Percentiles rank a stretch among this genome's conserved stretches.
Conservation (phyloP, 257 asterid genomes). For the Solanum lycopersicoides region DNA sequence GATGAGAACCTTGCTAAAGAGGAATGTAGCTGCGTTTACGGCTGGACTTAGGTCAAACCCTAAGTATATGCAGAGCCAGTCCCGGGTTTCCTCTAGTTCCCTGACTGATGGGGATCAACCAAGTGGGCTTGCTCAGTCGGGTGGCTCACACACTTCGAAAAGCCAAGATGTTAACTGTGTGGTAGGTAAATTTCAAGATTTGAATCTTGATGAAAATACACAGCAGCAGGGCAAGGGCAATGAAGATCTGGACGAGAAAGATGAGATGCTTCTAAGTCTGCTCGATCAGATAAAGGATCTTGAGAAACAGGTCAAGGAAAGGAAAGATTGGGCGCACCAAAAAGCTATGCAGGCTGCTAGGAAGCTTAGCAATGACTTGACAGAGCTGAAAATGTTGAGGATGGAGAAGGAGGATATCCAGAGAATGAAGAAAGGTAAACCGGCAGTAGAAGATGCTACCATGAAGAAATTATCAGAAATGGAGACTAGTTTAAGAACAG, state of each 20-base stretch:
- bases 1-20: conserved; percentile 72
- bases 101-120: conserved; percentile 35
- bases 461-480: conserved; percentile 61
- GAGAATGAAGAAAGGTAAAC: conserved; percentile 67
- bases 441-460: conserved; percentile 51
- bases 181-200: conserved; percentile 68
- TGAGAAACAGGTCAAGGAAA: conserved; percentile 76
- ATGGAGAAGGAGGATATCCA: conserved; percentile 89
- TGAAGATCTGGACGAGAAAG: conserved; percentile 60
- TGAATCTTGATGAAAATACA: conserved; percentile 68
- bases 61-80: conserved; percentile 43
- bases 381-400: conserved; percentile 75
- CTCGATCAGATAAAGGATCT: conserved; percentile 74
- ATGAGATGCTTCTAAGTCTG: conserved; percentile 66
- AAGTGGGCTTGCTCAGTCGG: conserved; percentile 22
- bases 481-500: conserved; percentile 81
- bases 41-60: conserved; percentile 83
- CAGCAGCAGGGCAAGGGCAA: conserved; percentile 45
- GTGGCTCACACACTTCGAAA: conserved; percentile 29
- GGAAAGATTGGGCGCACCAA: conserved; percentile 94
- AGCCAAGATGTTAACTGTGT: conserved; percentile 32
- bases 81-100: conserved; percentile 50
- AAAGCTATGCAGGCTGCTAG: conserved; percentile 98
- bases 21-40: conserved; percentile 86
- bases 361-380: conserved; percentile 80